Evolutionary conservation across 306 rosid species (phyloP), one percentile per base, ranked within the genome.

Genomic region (Hippophae rhamnoides): DNA sequence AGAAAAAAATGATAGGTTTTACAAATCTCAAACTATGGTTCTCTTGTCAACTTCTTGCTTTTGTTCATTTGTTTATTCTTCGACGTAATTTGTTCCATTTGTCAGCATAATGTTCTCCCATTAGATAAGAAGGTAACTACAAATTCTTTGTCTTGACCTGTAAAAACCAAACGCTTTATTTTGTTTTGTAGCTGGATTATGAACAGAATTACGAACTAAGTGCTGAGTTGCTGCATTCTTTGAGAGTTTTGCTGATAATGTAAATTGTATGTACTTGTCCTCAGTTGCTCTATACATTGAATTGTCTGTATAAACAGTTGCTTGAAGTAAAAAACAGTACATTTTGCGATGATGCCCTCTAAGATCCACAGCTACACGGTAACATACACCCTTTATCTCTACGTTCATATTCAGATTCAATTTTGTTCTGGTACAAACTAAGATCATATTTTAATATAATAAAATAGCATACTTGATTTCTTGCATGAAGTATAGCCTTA

Each of bases 11-110:
- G 61, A 61, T 62, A 63, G 53, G 69, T 61, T 61, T 67, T 52
- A 56, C 47, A 18, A 43, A 46, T 54, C 42, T 13, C 64, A 10
- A 49, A 64, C 55, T 67, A 14, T 64, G 60, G 54, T 61, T 55
- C 64, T 7, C 60, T n/a, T n/a, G 8, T 41, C 51, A 47, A 48
- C 72, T 47, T 47, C 56, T 60, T 44, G 75, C 57, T 57, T 44
- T 71, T 51, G 62, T 78, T 77, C 38, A 68, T 65, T 65, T 79
- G 80, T 76, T 78, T 56, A 74, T 87, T 84, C 81, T 76, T 67
- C 66, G 56, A 62, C 68, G 62, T 66, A 46, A 80, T 87, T 84
- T 85, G 60, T 87, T 87, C 69, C 47, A 78, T 84, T 87, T 70
- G 79, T 77, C 58, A 58, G 59, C 41, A 9, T 72, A 50, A 68